Conservation (phyloP, 345 rosid species). For the Citrus cavaleriei region DNA sequence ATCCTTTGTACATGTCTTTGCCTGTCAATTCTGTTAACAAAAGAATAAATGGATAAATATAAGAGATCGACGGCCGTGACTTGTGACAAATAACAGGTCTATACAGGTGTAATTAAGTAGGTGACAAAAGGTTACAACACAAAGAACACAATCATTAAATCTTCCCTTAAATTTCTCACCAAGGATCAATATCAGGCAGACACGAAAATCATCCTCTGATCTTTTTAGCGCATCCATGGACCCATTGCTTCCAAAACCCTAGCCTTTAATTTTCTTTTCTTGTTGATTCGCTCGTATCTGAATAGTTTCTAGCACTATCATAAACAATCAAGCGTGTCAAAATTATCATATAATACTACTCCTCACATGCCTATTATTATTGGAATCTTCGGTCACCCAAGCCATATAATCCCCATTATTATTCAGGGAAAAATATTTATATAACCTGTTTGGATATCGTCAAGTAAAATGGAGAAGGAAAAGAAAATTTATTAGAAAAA, state of each 20-base stretch:
- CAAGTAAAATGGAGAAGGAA: neutral
- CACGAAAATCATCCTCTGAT: neutral
- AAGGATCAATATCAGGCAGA: slow-evolving; percentile 9
- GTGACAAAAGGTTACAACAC: slow-evolving; percentile 10
- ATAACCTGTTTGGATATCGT: neutral
- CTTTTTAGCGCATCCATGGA: neutral
- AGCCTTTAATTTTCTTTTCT: neutral
- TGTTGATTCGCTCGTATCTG: neutral
- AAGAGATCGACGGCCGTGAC: neutral
- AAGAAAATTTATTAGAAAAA: neutral
- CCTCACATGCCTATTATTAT: slow-evolving; percentile 3
- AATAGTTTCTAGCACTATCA: neutral
- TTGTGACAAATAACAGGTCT: neutral
- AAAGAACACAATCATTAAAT: slow-evolving; percentile 11
- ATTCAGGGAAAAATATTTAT: neutral
- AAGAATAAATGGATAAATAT: neutral
- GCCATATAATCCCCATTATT: neutral
- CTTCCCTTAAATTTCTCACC: slow-evolving; percentile 4
- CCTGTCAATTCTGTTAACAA: neutral
- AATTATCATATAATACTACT: neutral
- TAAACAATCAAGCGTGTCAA: neutral
- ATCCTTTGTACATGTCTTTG: neutral
- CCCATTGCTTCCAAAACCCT: slow-evolving; percentile 1
- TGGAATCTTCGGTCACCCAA: slow-evolving; percentile 21
- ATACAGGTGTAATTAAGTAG: slow-evolving; percentile 4